Evolutionary conservation across 345 rosid species (phyloP).

Genomic region (Eucalyptus cloeziana): DNA sequence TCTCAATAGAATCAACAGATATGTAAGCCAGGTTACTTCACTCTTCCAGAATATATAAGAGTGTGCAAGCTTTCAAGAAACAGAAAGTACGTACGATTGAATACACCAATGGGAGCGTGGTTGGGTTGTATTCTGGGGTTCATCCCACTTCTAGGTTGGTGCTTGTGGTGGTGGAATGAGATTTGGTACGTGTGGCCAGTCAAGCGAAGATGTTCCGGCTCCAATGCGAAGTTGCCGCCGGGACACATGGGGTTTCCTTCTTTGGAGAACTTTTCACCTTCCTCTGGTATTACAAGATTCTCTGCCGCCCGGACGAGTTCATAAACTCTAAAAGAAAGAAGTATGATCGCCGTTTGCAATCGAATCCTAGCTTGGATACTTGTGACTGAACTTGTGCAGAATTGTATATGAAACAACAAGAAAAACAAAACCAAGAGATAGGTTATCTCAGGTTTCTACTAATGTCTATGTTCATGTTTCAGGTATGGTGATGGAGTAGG

Average conservation of each 20-base stretch:
- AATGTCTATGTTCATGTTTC: background rate
- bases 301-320: slow-evolving; percentile 22
- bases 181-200: slow-evolving; percentile 7
- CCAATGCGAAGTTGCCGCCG: slow-evolving; percentile 12
- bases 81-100: background rate
- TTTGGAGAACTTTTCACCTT: slow-evolving; percentile 27
- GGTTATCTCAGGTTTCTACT: background rate
- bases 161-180: slow-evolving; percentile 42
- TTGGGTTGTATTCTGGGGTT: background rate
- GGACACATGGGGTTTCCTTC: slow-evolving; percentile 26
- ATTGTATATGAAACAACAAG: background rate
- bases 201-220: background rate
- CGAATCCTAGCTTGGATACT: background rate
- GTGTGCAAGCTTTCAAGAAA: background rate
- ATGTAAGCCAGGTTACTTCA: background rate
- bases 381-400: background rate
- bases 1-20: background rate
- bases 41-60: background rate
- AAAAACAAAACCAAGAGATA: background rate
- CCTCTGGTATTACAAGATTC: slow-evolving; percentile 23
- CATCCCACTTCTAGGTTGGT: slow-evolving; percentile 4
- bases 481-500: slow-evolving; percentile 35
- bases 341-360: background rate
- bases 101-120: background rate
- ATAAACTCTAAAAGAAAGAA: slow-evolving; percentile 20